Evolutionary conservation across 2,329 filamentous ascomycete genomes (phyloP).

Genomic region (Fonsecaea monophora): DNA sequence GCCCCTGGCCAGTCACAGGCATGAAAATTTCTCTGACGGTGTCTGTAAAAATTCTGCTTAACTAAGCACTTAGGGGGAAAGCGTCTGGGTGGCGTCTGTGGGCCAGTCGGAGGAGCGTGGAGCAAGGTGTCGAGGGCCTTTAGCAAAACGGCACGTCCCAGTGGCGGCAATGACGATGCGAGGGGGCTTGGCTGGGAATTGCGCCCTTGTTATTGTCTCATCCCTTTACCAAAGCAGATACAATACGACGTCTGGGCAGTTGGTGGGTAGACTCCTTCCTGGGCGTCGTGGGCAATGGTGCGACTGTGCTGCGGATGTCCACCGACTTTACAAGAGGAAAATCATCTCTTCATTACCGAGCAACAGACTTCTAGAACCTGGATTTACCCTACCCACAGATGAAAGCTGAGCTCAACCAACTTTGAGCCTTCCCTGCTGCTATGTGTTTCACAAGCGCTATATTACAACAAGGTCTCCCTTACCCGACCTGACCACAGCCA

Average conservation of each 20-base stretch:
- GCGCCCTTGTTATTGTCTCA: neutral
- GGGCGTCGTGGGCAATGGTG: neutral
- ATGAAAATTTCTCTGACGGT: slow-evolving; percentile 25
- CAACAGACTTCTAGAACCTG: neutral
- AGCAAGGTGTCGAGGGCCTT: neutral
- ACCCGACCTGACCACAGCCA: slow-evolving; percentile 26
- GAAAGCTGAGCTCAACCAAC: neutral
- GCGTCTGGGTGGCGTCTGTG: slow-evolving; percentile 24
- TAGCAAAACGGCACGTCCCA: neutral
- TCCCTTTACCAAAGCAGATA: neutral
- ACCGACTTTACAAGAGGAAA: neutral
- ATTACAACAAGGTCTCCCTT: slow-evolving; percentile 23
- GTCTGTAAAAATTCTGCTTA: slow-evolving; percentile 30
- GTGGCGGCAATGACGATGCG: neutral
- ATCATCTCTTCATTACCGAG: neutral
- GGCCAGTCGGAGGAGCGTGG: slow-evolving; percentile 26
- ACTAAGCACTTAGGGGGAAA: slow-evolving; percentile 35
- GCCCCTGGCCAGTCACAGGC: slow-evolving; percentile 27
- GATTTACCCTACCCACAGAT: neutral
- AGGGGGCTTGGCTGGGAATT: neutral
- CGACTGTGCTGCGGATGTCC: neutral
- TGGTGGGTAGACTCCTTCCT: neutral
- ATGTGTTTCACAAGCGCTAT: slow-evolving; percentile 12
- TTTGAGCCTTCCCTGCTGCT: neutral
- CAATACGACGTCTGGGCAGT: neutral